phyloP scores from a whole-genome alignment of 306 rosid genomes.

The Prunus mira region DNA sequence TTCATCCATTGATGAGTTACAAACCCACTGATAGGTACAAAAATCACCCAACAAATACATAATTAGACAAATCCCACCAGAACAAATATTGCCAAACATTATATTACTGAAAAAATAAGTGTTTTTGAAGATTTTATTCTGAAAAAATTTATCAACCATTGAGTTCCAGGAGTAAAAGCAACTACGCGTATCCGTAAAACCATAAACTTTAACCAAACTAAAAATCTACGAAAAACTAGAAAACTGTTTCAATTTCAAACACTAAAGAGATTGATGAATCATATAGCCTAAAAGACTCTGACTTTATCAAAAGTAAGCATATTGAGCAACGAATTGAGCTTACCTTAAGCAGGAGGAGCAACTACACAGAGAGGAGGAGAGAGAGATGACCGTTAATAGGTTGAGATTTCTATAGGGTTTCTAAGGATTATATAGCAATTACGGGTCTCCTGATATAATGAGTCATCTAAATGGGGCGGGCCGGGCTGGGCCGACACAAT shows the following conservation, averaged over 20 bases:
- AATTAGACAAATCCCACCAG: neutral
- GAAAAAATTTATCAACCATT: too few relatives aligned
- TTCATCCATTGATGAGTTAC: neutral
- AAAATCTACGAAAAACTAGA: neutral
- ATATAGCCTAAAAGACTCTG: neutral
- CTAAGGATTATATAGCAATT: neutral
- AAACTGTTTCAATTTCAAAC: neutral
- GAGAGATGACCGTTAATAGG: neutral
- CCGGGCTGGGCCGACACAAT: neutral
- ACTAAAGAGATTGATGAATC: neutral
- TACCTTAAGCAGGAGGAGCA: conserved; percentile 2
- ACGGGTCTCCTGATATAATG: neutral
- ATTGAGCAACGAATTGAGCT: neutral
- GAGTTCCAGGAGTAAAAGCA: neutral
- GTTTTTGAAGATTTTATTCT: neutral
- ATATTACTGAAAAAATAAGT: neutral
- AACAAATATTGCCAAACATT: neutral
- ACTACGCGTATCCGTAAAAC: neutral
- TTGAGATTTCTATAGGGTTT: neutral
- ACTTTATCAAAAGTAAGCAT: neutral
- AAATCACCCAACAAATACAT: neutral
- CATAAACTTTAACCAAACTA: too few relatives aligned
- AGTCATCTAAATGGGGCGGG: neutral
- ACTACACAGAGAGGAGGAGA: neutral
- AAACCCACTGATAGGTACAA: too few relatives aligned